Conservation (phyloP, 805 yeast species). For the Wickerhamomyces canadensis region DNA sequence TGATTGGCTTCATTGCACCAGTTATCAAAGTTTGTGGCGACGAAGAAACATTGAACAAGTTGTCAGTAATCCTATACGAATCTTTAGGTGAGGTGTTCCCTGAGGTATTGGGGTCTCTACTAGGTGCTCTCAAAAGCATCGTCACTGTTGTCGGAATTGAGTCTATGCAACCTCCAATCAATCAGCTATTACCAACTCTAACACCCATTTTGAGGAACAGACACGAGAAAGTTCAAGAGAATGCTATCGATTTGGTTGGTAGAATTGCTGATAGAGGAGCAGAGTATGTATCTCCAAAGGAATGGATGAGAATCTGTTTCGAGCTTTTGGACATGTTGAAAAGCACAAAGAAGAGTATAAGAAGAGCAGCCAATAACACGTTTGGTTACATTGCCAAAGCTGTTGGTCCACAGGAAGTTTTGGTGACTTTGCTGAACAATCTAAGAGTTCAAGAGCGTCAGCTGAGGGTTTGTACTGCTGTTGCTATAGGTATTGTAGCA, state of each 20-base stretch:
- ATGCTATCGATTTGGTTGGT: slow-evolving; percentile 74
- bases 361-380: slow-evolving; percentile 82
- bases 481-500: slow-evolving; percentile 95
- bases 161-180: slow-evolving; percentile 70
- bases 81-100: slow-evolving; percentile 93
- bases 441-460: slow-evolving; percentile 93
- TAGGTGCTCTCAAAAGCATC: slow-evolving; percentile 64
- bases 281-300: slow-evolving; percentile 80
- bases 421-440: slow-evolving; percentile 77
- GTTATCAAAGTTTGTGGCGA: slow-evolving; percentile 62
- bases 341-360: slow-evolving; percentile 67
- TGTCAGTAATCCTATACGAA: slow-evolving; percentile 78
- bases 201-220: slow-evolving; percentile 89
- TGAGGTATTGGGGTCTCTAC: slow-evolving; percentile 82
- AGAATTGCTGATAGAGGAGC: slow-evolving; percentile 75
- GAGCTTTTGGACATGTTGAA: slow-evolving; percentile 86
- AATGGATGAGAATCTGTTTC: slow-evolving; percentile 96
- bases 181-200: slow-evolving; percentile 77
- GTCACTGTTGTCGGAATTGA: slow-evolving; percentile 54
- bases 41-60: slow-evolving; percentile 53
- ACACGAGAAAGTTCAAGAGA: slow-evolving; percentile 86
- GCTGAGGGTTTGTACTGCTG: slow-evolving; percentile 93
- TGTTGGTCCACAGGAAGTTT: slow-evolving; percentile 93
- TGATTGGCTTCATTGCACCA: slow-evolving; percentile 61
- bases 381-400: slow-evolving; percentile 90